Conservation (phyloP, 75 land plant species). For the Pinus albicaulis region DNA sequence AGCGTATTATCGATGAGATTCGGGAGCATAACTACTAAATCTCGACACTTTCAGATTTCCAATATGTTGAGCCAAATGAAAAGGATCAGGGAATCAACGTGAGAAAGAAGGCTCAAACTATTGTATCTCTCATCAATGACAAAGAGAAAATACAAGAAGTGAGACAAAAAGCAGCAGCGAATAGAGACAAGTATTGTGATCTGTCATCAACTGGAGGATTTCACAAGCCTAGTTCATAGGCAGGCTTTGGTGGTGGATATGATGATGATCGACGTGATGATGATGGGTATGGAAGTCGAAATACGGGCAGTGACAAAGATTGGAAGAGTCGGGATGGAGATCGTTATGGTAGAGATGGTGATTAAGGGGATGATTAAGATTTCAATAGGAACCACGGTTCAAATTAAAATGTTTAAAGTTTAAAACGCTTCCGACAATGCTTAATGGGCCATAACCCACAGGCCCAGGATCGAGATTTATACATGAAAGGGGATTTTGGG, state of each 20-base stretch:
- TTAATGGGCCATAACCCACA: too few species aligned
- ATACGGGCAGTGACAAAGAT: conserved; percentile 19
- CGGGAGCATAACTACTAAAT: conserved; percentile 23
- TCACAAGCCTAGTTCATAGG: conserved; percentile 72
- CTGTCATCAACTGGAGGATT: conserved; percentile 78
- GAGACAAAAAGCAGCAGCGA: conserved; percentile 68
- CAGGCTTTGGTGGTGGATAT: conserved; percentile 48
- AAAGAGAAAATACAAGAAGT: conserved; percentile 70
- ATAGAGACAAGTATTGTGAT: conserved; percentile 79
- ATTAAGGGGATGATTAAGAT: conserved; percentile 7
- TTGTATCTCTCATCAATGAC: conserved; percentile 56
- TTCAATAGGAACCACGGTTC: conserved; percentile 3
- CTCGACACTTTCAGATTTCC: conserved; percentile 60
- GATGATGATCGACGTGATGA: conserved; percentile 43
- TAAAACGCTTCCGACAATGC: too few species aligned
- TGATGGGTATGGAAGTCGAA: conserved; percentile 45
- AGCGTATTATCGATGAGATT: conserved; percentile 26
- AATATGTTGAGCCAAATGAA: conserved; percentile 70
- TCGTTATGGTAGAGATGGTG: conserved; percentile 19
- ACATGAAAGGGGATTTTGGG: too few species aligned
- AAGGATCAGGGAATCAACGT: conserved; percentile 84
- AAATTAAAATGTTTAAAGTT: too few species aligned
- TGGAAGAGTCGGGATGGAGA: conserved; percentile 9
- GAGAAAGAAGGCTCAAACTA: conserved; percentile 69
- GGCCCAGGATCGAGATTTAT: too few species aligned